Conservation (phyloP, 345 rosid genomes). For the Citrus medica region DNA sequence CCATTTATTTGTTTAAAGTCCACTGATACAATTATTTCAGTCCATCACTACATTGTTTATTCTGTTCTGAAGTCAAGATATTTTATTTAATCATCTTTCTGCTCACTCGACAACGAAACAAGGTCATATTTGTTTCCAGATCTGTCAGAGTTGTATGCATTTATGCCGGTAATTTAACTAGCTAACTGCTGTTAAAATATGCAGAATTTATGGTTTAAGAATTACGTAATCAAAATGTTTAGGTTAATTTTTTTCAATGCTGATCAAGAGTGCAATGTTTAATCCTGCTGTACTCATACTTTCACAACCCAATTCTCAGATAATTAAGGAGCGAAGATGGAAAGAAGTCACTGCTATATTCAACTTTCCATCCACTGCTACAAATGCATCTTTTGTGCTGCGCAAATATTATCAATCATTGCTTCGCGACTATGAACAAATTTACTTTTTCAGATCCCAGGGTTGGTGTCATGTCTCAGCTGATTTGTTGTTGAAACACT, state of each 20-base stretch:
- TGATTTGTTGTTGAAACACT: slow-evolving; percentile 34
- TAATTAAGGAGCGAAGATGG: slow-evolving; percentile 84
- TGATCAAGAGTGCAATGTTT: not conserved
- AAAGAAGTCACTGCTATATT: slow-evolving; percentile 96
- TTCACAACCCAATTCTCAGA: slow-evolving; percentile 35
- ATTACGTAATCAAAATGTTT: not conserved
- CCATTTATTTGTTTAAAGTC: not conserved
- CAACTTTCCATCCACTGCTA: slow-evolving; percentile 95
- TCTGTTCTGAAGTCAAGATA: not conserved
- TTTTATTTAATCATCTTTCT: not conserved
- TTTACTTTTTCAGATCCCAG: slow-evolving; percentile 61
- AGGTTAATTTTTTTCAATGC: not conserved
- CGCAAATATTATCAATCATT: slow-evolving; percentile 87
- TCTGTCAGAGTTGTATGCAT: not conserved
- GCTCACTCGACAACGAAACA: not conserved
- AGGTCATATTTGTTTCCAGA: not conserved
- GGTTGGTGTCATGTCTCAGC: slow-evolving; percentile 46
- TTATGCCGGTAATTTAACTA: not conserved
- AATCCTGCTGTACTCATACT: not conserved
- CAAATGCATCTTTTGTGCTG: slow-evolving; percentile 90
- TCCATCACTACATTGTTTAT: not conserved
- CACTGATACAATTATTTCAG: not conserved
- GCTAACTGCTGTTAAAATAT: not conserved
- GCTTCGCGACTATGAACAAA: slow-evolving; percentile 76
- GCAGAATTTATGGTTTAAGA: not conserved